A percentile compares a stretch with the other conserved stretches of the same genome.
phyloP scores from a whole-genome alignment of 2,329 filamentous ascomycete genomes.

The Calonectria ilicicola region DNA sequence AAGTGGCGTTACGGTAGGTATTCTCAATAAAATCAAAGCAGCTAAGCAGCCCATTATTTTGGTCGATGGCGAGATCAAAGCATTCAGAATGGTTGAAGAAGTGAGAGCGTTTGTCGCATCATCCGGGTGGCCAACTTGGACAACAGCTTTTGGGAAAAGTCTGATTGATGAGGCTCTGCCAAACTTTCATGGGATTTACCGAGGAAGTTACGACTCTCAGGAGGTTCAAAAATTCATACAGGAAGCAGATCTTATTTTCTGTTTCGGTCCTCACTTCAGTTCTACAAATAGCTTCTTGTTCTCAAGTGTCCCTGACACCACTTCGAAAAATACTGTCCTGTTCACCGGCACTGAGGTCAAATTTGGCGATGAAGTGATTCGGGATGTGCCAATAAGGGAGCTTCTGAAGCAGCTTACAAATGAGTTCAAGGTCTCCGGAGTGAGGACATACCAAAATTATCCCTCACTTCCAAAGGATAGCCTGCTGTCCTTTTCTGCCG shows the following conservation, averaged over 20 bases:
- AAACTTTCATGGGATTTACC: slow-evolving; percentile 63
- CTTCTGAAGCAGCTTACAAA: background rate
- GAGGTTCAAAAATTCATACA: slow-evolving; percentile 52
- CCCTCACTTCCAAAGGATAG: background rate
- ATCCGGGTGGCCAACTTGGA: slow-evolving; percentile 62
- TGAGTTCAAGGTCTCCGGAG: background rate
- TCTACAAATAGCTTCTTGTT: background rate
- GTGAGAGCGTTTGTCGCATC: slow-evolving; percentile 56
- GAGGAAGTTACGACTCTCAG: slow-evolving; percentile 51
- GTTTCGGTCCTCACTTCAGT: slow-evolving; percentile 57
- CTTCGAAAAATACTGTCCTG: background rate
- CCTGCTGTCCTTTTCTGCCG: background rate
- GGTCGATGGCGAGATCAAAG: slow-evolving; percentile 63
- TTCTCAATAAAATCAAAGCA: slow-evolving; percentile 53
- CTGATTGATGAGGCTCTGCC: slow-evolving; percentile 60
- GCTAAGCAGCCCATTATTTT: slow-evolving; percentile 63
- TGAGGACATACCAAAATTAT: background rate
- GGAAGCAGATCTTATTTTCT: slow-evolving; percentile 57
- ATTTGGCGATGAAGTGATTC: background rate
- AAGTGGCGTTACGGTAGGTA: slow-evolving; percentile 46
- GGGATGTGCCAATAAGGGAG: background rate
- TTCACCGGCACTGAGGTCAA: background rate
- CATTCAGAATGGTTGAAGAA: slow-evolving; percentile 53
- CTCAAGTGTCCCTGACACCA: background rate
- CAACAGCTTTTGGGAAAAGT: slow-evolving; percentile 61